Conservation (phyloP, 2,329 filamentous ascomycete genomes). For the Fusarium euwallaceae region DNA sequence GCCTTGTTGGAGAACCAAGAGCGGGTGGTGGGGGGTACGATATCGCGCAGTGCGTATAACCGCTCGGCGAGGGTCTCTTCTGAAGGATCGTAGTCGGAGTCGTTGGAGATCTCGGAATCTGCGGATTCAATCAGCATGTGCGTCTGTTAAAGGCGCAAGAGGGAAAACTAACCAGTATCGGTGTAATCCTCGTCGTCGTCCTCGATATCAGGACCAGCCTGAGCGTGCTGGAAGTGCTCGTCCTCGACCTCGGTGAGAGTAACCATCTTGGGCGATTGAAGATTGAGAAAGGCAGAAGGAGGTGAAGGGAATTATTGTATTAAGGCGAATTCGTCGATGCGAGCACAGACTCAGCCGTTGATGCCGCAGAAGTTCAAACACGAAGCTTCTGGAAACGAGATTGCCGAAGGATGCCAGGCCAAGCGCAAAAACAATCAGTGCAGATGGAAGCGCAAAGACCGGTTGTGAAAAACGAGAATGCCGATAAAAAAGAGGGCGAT, state of each 20-base stretch:
- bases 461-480: constrained; percentile 12
- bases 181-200: constrained; percentile 90
- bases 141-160: constrained; percentile 8
- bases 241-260: constrained; percentile 97
- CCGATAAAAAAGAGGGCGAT: constrained; percentile 27
- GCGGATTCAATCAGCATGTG: constrained; percentile 49
- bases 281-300: constrained; percentile 6
- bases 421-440: constrained; percentile 4
- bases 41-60: constrained; percentile 79
- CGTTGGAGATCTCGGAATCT: constrained; percentile 89
- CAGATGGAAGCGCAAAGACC: not conserved
- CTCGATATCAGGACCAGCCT: constrained; percentile 80
- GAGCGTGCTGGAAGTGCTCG: constrained; percentile 86
- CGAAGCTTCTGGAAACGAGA: constrained; percentile 7
- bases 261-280: constrained; percentile 77
- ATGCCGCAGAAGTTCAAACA: constrained; percentile 6
- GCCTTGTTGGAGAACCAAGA: constrained; percentile 74
- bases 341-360: constrained; percentile 1
- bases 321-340: constrained; percentile 8
- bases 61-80: constrained; percentile 75
- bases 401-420: constrained; percentile 1
- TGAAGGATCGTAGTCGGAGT: constrained; percentile 75
- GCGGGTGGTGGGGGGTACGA: constrained; percentile 79
- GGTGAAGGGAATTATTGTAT: constrained; percentile 19
- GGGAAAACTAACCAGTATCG: constrained; percentile 79